These are phyloP conservation scores for Geoglossum glabrum DNA, from an alignment of 495 filamentous ascomycete species.

Conservation along the genomic window DNA sequence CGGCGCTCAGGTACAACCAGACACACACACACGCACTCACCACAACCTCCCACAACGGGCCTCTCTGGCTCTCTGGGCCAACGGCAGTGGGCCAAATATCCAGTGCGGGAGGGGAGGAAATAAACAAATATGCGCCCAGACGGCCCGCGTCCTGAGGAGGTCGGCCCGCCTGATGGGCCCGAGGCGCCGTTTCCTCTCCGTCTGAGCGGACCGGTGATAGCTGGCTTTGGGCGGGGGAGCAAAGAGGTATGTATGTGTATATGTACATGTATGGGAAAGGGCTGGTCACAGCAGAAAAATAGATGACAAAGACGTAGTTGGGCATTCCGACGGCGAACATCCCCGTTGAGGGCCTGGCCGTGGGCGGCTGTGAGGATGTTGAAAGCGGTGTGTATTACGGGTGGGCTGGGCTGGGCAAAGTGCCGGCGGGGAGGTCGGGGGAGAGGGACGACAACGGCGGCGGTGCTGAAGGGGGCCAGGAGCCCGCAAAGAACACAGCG, in stretches of 20 bases:
- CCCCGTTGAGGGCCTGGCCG: constrained; percentile 46
- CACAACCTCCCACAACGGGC: too few species aligned
- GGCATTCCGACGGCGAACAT: constrained; percentile 97
- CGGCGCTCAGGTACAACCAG: not conserved
- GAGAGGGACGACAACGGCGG: not conserved
- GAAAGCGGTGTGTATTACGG: constrained; percentile 81
- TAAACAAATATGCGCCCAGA: not conserved
- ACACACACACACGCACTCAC: too few species aligned
- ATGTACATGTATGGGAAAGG: not conserved
- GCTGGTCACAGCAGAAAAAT: not conserved
- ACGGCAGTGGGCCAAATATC: too few species aligned
- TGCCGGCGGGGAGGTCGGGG: not conserved
- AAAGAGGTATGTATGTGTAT: constrained; percentile 38
- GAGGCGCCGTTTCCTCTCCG: constrained; percentile 58
- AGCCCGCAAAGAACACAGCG: too few species aligned
- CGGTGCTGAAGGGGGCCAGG: not conserved
- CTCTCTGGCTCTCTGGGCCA: too few species aligned
- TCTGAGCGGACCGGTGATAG: constrained; percentile 67
- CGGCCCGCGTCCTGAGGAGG: constrained; percentile 35
- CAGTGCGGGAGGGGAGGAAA: too few species aligned
- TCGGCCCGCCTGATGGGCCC: constrained; percentile 53
- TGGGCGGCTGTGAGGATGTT: constrained; percentile 49
- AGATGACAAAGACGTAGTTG: constrained; percentile 26
- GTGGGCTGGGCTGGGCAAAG: constrained; percentile 48
- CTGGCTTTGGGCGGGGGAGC: constrained; percentile 83